phyloP scores from a whole-genome alignment of 169 alveolate species.

The Eimeria praecox region DNA sequence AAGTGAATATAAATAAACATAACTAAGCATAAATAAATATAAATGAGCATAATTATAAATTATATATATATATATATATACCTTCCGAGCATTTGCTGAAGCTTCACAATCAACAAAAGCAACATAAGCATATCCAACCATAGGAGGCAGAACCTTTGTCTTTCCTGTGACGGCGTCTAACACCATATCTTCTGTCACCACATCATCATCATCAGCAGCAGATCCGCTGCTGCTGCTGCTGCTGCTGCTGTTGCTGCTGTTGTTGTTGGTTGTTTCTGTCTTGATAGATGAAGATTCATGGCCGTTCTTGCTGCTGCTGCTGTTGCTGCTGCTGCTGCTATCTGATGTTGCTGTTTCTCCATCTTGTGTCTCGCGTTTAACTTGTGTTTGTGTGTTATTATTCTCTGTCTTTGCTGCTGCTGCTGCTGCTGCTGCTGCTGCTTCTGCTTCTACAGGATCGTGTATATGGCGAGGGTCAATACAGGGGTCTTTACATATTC shows the following conservation, averaged over 20 bases:
- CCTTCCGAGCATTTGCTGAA: constrained; percentile 89
- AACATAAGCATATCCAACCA: constrained; percentile 89
- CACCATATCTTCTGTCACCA: constrained; percentile 31
- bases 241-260: not conserved
- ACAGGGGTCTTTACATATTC: constrained; percentile 75
- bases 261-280: not conserved
- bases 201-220: not conserved
- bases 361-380: not conserved
- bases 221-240: not conserved
- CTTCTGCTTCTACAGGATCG: not conserved
- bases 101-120: constrained; percentile 87
- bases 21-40: not conserved
- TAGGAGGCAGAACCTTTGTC: constrained; percentile 81
- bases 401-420: not conserved
- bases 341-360: not conserved
- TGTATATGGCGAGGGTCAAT: constrained; percentile 27
- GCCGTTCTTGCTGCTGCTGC: not conserved
- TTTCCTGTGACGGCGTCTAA: constrained; percentile 82
- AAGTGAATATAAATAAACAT: not conserved
- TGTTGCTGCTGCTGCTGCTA: not conserved
- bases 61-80: not conserved
- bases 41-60: not conserved
- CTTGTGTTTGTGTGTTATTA: not conserved
- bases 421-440: not conserved
- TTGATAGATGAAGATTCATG: not conserved